Conservation (phyloP, 2,329 filamentous ascomycete species). For the Chaetomiaceae sp. region DNA sequence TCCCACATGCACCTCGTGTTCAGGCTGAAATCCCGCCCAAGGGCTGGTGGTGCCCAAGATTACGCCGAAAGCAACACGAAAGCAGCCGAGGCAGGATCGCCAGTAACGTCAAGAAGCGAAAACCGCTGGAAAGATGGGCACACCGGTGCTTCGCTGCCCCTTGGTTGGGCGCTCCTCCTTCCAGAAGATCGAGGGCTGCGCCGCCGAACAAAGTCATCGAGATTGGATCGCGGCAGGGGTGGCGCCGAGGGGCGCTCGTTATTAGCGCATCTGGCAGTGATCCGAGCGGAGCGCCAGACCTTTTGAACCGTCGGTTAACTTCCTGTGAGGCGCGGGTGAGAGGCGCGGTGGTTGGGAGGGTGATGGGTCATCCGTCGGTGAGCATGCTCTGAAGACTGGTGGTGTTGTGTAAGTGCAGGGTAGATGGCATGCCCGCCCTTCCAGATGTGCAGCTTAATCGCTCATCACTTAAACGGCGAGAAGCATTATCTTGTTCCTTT, state of each 20-base stretch:
- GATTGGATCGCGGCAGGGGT: constrained; percentile 7
- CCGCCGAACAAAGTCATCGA: constrained; percentile 2
- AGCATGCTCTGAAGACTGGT: too few species aligned
- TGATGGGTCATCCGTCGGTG: too few species aligned
- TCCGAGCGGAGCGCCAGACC: neutral
- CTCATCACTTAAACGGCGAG: too few species aligned
- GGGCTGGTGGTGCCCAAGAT: constrained; percentile 15
- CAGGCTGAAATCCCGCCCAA: constrained; percentile 14
- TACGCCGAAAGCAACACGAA: constrained; percentile 8
- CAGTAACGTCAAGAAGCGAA: too few species aligned
- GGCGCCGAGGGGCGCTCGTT: neutral
- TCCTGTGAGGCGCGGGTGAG: too few species aligned
- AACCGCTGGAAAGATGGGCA: too few species aligned
- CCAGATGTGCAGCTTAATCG: too few species aligned
- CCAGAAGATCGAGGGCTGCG: neutral
- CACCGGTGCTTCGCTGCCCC: neutral
- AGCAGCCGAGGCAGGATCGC: neutral
- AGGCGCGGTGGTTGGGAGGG: too few species aligned
- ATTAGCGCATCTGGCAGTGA: neutral
- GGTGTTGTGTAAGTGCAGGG: too few species aligned
- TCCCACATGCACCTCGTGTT: constrained; percentile 17
- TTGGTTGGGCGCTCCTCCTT: neutral
- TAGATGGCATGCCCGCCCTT: too few species aligned
- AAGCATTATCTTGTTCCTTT: too few species aligned
- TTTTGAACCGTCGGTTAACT: neutral